Conservation (phyloP, 2,329 filamentous ascomycete genomes). For the Cadophora sp. region DNA sequence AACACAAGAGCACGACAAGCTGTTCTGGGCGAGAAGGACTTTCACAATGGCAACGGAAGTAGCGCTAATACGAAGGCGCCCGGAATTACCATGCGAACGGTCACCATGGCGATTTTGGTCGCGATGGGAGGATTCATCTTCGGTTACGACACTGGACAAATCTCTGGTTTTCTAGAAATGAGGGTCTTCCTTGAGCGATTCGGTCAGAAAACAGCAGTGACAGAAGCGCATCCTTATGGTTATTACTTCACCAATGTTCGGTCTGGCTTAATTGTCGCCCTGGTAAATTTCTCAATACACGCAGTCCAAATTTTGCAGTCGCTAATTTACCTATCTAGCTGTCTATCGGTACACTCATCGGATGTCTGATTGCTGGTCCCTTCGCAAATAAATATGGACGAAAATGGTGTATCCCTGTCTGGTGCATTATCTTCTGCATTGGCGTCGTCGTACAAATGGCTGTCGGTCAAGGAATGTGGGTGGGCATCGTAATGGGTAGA, state of each 20-base stretch:
- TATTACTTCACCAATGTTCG: conserved; percentile 62
- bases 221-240: conserved; percentile 36
- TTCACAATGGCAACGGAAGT: conserved; percentile 1
- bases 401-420: conserved; percentile 59
- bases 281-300: conserved; percentile 51
- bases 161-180: conserved; percentile 67
- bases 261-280: conserved; percentile 67
- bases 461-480: conserved; percentile 60
- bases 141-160: conserved; percentile 48
- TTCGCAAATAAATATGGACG: conserved; percentile 69
- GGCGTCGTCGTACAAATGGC: conserved; percentile 73
- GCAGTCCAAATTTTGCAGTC: conserved; percentile 36
- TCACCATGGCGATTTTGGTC: conserved; percentile 36
- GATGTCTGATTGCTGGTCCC: conserved; percentile 76
- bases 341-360: conserved; percentile 81
- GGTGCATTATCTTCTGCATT: conserved; percentile 64
- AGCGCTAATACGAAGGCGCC: conserved; percentile 16
- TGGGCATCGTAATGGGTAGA: conserved; percentile 67
- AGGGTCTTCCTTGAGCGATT: conserved; percentile 61
- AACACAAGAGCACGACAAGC: conserved; percentile 12
- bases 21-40: conserved; percentile 16
- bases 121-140: conserved; percentile 45
- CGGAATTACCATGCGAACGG: conserved; percentile 32
- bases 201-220: conserved; percentile 46
- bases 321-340: conserved; percentile 62